These are phyloP conservation scores for Benincasa hispida DNA, from an alignment of 306 rosid species.

Conservation along the genomic window DNA sequence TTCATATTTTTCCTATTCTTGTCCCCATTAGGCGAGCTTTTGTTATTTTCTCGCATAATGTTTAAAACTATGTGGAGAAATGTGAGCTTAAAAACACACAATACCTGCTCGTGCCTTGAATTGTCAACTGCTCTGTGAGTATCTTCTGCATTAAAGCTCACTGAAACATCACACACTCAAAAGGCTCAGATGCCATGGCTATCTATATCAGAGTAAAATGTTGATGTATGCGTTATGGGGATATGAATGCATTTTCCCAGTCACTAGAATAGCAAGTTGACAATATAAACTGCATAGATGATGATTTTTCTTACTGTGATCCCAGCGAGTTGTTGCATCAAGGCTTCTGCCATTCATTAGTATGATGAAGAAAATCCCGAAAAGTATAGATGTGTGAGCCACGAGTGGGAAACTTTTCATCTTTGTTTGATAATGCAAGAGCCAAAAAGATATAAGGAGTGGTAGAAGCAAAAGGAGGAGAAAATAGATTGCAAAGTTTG, in stretches of 20 bases:
- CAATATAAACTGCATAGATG: slow-evolving; percentile 13
- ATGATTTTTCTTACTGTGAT: slow-evolving; percentile 21
- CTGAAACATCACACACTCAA: neutral
- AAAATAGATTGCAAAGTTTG: slow-evolving; percentile 6
- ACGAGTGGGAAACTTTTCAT: slow-evolving; percentile 39
- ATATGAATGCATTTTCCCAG: neutral
- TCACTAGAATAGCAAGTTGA: neutral
- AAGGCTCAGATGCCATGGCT: neutral
- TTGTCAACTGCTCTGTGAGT: neutral
- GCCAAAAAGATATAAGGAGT: neutral
- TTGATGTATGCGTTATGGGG: neutral
- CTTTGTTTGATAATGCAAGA: neutral
- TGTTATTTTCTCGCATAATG: neutral
- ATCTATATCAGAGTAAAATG: neutral
- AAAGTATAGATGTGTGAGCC: slow-evolving; percentile 22
- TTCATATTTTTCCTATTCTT: neutral
- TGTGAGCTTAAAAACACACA: neutral
- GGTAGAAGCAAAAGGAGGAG: neutral
- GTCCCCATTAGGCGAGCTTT: neutral
- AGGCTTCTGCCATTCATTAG: slow-evolving; percentile 26
- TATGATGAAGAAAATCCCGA: slow-evolving; percentile 30
- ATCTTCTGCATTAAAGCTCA: slow-evolving; percentile 4
- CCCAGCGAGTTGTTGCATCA: neutral
- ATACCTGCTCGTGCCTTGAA: neutral
- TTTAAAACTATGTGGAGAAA: neutral